Conservation (phyloP, 1,139 yeast genomes). For the Hyphopichia wangnamkhiaoensis region DNA sequence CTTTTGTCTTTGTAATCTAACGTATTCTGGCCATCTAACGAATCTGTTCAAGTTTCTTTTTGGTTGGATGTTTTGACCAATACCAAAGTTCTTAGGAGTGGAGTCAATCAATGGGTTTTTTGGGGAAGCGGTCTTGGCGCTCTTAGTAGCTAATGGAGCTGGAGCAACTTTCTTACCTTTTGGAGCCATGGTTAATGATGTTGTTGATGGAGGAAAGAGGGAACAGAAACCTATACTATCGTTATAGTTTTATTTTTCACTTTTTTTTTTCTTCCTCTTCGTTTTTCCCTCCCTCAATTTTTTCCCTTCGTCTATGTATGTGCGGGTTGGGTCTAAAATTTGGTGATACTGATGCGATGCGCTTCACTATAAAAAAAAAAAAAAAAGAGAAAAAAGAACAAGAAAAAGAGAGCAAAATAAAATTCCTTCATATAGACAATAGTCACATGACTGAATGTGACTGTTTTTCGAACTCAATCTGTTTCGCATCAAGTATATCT, state of each 20-base stretch:
- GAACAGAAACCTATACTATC: neutral
- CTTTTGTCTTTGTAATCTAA: slow-evolving; percentile 93
- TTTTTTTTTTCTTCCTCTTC: slow-evolving; percentile 1
- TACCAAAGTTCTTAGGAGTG: slow-evolving; percentile 92
- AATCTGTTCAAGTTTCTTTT: slow-evolving; percentile 93
- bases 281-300: too few species aligned
- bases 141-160: slow-evolving; percentile 69
- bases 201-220: slow-evolving; percentile 1
- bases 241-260: neutral
- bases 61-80: slow-evolving; percentile 94
- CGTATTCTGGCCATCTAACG: slow-evolving; percentile 98
- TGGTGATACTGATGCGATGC: neutral
- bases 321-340: neutral
- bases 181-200: slow-evolving; percentile 43
- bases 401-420: neutral
- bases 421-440: too few species aligned
- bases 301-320: neutral
- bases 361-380: neutral
- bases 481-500: neutral
- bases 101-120: slow-evolving; percentile 82
- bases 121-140: slow-evolving; percentile 41
- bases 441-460: slow-evolving; percentile 1
- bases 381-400: neutral
- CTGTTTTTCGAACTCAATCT: too few species aligned
- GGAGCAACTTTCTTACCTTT: slow-evolving; percentile 84